These are phyloP conservation scores for Mortierella claussenii DNA, from an alignment of 192 early-diverging fungal species.

Conservation along the genomic window DNA sequence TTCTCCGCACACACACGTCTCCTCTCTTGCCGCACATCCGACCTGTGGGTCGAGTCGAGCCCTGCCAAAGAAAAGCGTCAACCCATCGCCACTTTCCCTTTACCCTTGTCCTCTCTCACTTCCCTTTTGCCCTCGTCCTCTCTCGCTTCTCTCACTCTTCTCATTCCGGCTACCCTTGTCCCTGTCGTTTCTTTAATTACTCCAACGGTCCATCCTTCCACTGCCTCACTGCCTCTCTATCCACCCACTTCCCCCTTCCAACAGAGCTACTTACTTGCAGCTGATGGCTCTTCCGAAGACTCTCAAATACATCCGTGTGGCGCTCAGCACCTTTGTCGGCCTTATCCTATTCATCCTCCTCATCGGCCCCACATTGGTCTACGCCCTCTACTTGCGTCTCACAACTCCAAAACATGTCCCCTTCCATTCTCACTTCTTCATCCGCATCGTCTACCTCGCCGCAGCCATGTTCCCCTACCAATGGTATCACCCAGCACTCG, in stretches of 20 bases:
- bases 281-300: slow-evolving; percentile 40
- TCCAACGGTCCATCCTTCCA: neutral
- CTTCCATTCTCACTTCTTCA: slow-evolving; percentile 38
- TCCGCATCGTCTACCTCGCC: slow-evolving; percentile 43
- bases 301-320: slow-evolving; percentile 40
- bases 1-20: too few relatives aligned
- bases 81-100: too few relatives aligned
- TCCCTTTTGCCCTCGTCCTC: neutral
- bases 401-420: slow-evolving; percentile 33
- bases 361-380: slow-evolving; percentile 32
- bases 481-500: slow-evolving; percentile 41
- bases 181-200: neutral
- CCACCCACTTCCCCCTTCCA: neutral
- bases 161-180: slow-evolving; percentile 1
- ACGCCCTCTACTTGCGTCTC: slow-evolving; percentile 24
- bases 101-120: too few relatives aligned
- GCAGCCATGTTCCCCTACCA: slow-evolving; percentile 52
- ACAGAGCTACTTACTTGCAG: neutral
- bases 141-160: slow-evolving; percentile 6
- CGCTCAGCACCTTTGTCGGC: slow-evolving; percentile 23
- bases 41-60: too few relatives aligned
- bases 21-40: too few relatives aligned
- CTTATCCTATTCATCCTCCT: slow-evolving; percentile 38
- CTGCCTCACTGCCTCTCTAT: neutral
- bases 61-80: too few relatives aligned